phyloP scores from a whole-genome alignment of 2,329 filamentous ascomycete genomes.

The Dactylonectria macrodidyma region DNA sequence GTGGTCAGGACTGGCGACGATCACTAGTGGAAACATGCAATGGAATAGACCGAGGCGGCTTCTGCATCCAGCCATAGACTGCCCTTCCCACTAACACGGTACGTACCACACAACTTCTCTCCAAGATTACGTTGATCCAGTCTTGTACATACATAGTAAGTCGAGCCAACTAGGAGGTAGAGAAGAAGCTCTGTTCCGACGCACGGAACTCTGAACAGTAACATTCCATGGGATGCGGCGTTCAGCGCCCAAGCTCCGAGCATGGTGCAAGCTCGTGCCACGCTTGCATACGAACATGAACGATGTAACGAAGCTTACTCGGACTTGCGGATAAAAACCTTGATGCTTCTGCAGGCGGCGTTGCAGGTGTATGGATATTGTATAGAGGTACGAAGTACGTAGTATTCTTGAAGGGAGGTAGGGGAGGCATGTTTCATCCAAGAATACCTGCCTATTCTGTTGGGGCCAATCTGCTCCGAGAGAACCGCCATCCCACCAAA shows the following conservation, averaged over 20 bases:
- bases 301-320: slow-evolving; percentile 1
- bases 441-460: not conserved
- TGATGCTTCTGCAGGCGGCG: not conserved
- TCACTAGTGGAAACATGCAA: slow-evolving; percentile 5
- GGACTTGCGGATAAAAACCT: not conserved
- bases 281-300: slow-evolving; percentile 35
- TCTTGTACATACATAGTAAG: not conserved
- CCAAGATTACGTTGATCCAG: not conserved
- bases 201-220: slow-evolving; percentile 1
- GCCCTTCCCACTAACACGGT: not conserved
- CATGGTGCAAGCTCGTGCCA: slow-evolving; percentile 39
- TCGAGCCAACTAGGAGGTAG: slow-evolving; percentile 5
- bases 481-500: not conserved
- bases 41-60: not conserved
- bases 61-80: not conserved
- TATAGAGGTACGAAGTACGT: not conserved
- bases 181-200: slow-evolving; percentile 14
- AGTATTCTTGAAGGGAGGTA: slow-evolving; percentile 2
- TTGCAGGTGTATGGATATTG: not conserved
- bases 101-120: not conserved
- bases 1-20: not conserved
- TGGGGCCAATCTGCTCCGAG: not conserved
- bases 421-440: not conserved
- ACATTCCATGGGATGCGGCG: slow-evolving; percentile 10
- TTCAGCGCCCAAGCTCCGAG: slow-evolving; percentile 8